phyloP scores from a whole-genome alignment of 2,329 filamentous ascomycete genomes.

The Penicillium sp. region DNA sequence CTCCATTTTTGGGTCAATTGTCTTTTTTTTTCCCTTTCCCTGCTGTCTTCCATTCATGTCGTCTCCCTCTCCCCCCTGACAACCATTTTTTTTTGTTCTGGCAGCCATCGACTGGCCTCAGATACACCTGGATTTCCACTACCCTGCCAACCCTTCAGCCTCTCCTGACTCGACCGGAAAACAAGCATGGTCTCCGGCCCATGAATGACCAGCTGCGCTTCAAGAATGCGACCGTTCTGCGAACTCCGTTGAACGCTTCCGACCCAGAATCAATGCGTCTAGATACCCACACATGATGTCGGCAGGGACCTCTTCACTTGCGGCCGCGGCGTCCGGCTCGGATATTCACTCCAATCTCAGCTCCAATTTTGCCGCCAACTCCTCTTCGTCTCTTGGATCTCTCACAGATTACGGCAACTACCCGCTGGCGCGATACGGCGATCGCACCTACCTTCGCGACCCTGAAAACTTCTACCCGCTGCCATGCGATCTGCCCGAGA shows the following conservation, averaged over 20 bases:
- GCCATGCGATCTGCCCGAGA: slow-evolving; percentile 77
- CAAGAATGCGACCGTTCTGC: slow-evolving; percentile 25
- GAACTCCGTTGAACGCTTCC: slow-evolving; percentile 14
- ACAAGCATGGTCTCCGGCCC: slow-evolving; percentile 15
- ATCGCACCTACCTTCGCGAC: slow-evolving; percentile 76
- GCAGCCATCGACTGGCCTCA: background rate
- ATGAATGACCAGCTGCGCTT: slow-evolving; percentile 14
- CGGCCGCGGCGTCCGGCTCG: slow-evolving; percentile 25
- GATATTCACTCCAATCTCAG: slow-evolving; percentile 31
- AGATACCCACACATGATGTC: slow-evolving; percentile 30
- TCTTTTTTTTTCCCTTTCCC: background rate
- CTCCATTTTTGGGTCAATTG: background rate
- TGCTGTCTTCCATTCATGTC: too few relatives aligned
- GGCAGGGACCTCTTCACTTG: slow-evolving; percentile 22
- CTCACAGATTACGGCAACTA: slow-evolving; percentile 38
- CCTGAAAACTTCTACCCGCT: slow-evolving; percentile 69
- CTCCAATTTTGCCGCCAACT: slow-evolving; percentile 30
- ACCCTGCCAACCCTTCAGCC: background rate
- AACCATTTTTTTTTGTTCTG: background rate
- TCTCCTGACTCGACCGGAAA: background rate
- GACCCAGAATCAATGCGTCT: slow-evolving; percentile 15
- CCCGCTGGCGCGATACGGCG: slow-evolving; percentile 67
- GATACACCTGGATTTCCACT: background rate
- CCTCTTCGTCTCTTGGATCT: slow-evolving; percentile 32
- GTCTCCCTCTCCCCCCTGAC: too few relatives aligned